phyloP scores from a whole-genome alignment of 2,329 filamentous ascomycete genomes.

The Chaetoscypha palmicola region DNA sequence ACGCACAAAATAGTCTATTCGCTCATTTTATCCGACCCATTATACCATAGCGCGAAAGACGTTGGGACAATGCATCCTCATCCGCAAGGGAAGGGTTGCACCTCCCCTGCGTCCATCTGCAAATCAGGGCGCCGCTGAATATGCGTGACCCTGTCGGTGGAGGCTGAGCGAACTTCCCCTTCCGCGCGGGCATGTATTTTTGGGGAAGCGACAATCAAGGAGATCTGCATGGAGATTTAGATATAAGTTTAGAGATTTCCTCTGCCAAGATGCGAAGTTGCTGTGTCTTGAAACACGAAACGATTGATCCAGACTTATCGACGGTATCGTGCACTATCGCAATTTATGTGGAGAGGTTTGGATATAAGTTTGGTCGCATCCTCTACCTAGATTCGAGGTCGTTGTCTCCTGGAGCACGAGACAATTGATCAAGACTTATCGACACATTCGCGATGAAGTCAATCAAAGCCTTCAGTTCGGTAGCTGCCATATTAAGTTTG shows the following conservation, averaged over 20 bases:
- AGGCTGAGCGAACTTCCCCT: not conserved
- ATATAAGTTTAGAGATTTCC: not conserved
- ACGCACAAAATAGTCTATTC: no score
- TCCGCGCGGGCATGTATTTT: not conserved
- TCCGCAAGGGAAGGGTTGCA: no score
- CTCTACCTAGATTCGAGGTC: no score
- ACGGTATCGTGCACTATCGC: no score
- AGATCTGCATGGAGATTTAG: not conserved
- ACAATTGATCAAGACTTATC: not conserved
- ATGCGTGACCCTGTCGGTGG: not conserved
- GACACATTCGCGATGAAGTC: not conserved
- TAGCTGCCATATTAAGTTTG: not conserved
- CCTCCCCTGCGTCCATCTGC: not conserved
- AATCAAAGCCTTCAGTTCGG: not conserved
- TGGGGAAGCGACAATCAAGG: not conserved
- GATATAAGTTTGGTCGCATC: not conserved
- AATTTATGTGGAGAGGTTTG: no score
- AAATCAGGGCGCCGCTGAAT: not conserved
- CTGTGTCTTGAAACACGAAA: not conserved
- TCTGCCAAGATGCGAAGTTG: not conserved
- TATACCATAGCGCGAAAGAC: no score
- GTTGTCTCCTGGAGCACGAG: no score
- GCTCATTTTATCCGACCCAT: no score
- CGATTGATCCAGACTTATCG: not conserved
- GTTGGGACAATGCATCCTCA: no score